These are phyloP conservation scores for Xylaria sp. DNA, from an alignment of 2,329 filamentous ascomycete genomes.

Conservation along the genomic window DNA sequence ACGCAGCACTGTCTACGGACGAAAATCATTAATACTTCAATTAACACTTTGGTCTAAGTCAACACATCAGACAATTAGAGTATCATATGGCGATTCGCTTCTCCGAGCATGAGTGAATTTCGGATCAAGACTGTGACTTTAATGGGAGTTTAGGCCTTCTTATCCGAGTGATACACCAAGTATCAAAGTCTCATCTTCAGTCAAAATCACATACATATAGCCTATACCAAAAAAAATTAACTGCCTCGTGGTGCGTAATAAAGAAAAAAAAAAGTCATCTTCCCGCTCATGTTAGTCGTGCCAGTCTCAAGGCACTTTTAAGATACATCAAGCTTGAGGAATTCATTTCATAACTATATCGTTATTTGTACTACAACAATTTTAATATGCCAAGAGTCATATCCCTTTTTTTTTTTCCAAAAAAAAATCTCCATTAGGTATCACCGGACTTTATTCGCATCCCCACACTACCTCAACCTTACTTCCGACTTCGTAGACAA, in stretches of 20 bases:
- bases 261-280: neutral
- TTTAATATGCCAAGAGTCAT: neutral
- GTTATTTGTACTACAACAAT: neutral
- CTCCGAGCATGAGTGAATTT: neutral
- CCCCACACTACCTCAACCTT: neutral
- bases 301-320: neutral
- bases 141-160: neutral
- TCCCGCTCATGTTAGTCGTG: neutral
- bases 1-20: constrained; percentile 5
- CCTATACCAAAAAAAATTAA: neutral
- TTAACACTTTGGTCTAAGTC: neutral
- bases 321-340: neutral
- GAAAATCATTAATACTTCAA: constrained; percentile 16
- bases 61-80: neutral
- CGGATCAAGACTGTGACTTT: neutral
- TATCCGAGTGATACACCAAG: neutral
- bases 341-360: too few relatives aligned
- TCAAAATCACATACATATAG: neutral
- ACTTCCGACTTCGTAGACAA: neutral
- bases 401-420: constrained; percentile 1
- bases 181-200: neutral
- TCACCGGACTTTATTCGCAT: neutral
- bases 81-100: neutral
- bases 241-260: too few relatives aligned
- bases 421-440: neutral